Percentiles rank a stretch among this genome's conserved stretches.
Evolutionary conservation across 2,329 filamentous ascomycete genomes (phyloP).

Genomic region (Colletotrichum neosansevieriae): DNA sequence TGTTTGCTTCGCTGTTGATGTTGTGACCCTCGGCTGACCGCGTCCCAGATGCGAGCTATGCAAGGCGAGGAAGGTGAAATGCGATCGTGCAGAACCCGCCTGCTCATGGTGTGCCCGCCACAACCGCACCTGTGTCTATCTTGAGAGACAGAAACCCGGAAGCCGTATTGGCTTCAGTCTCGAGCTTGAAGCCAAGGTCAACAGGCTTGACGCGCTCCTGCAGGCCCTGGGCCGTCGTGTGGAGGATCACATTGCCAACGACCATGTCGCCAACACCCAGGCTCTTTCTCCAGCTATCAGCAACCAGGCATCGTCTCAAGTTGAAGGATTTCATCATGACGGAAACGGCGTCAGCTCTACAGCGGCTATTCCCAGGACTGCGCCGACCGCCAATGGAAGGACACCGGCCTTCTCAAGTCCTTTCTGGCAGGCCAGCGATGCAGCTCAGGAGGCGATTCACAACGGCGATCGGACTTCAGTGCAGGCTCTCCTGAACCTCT

Average conservation of each 20-base stretch:
- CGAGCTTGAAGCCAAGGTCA: conserved; percentile 69
- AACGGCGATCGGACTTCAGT: conserved; percentile 41
- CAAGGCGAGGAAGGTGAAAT: conserved; percentile 60
- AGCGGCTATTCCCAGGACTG: conserved; percentile 39
- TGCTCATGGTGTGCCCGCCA: conserved; percentile 80
- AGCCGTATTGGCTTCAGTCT: conserved; percentile 71
- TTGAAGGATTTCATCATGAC: conserved; percentile 45
- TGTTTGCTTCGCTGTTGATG: neutral
- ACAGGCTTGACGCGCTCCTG: conserved; percentile 61
- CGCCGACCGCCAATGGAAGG: conserved; percentile 48
- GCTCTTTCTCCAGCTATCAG: conserved; percentile 51
- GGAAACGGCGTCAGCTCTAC: conserved; percentile 42
- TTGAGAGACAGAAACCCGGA: conserved; percentile 78
- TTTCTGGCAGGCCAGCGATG: conserved; percentile 45
- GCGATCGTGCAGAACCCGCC: conserved; percentile 67
- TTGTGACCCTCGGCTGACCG: conserved; percentile 10
- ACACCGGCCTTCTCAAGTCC: conserved; percentile 56
- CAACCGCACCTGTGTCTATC: conserved; percentile 75
- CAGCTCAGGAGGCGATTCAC: conserved; percentile 46
- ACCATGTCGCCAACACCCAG: conserved; percentile 45
- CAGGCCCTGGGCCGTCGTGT: conserved; percentile 57
- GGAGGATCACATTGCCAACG: conserved; percentile 55
- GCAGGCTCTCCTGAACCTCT: conserved; percentile 41
- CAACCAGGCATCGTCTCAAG: conserved; percentile 50
- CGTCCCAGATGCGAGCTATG: conserved; percentile 56